Conservation (phyloP, 2,329 filamentous ascomycete genomes). For the Phoma sp. region DNA sequence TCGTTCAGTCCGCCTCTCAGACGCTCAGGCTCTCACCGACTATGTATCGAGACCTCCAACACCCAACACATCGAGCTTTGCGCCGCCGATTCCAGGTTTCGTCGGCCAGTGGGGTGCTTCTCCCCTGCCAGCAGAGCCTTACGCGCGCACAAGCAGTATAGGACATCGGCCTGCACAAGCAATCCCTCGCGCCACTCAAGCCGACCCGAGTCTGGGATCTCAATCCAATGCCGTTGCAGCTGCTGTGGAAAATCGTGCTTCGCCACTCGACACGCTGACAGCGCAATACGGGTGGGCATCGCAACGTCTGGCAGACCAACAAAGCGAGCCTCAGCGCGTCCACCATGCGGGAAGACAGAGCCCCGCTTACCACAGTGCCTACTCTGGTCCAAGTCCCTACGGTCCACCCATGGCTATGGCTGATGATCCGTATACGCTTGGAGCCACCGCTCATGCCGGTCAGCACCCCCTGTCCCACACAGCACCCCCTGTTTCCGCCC, state of each 20-base stretch:
- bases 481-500: background rate
- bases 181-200: background rate
- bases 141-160: conserved; percentile 17
- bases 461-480: background rate
- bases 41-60: conserved; percentile 8
- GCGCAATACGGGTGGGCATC: conserved; percentile 4
- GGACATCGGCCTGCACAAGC: background rate
- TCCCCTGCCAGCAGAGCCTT: conserved; percentile 31
- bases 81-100: background rate
- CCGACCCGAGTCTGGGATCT: background rate
- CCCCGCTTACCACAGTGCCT: background rate
- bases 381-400: background rate
- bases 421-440: conserved; percentile 14
- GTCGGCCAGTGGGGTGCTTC: conserved; percentile 14
- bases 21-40: conserved; percentile 3
- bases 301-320: conserved; percentile 2
- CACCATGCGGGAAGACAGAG: background rate
- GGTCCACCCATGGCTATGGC: conserved; percentile 6
- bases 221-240: background rate
- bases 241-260: background rate
- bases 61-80: background rate
- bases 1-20: conserved; percentile 27
- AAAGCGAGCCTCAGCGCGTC: background rate
- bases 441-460: conserved; percentile 5
- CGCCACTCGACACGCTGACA: conserved; percentile 6